Evolutionary conservation across 2,329 filamentous ascomycete genomes (phyloP).

Genomic region (Apiospora pterosperma): DNA sequence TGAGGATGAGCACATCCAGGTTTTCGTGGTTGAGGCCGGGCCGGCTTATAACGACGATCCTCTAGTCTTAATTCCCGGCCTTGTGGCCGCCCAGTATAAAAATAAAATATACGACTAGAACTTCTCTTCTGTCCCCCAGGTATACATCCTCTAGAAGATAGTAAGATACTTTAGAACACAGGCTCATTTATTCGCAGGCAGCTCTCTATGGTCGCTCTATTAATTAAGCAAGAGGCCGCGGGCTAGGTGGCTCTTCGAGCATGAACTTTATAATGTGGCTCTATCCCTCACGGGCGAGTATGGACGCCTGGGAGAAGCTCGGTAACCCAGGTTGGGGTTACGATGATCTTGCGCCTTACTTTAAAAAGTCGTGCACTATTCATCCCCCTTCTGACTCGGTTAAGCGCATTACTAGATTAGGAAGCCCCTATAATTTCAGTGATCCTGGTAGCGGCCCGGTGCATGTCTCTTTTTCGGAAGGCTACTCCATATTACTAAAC

Average conservation of each 20-base stretch:
- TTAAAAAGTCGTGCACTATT: constrained; percentile 2
- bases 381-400: background rate
- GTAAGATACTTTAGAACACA: too few species aligned
- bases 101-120: constrained; percentile 39
- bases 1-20: constrained; percentile 29
- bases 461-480: constrained; percentile 33
- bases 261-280: constrained; percentile 24
- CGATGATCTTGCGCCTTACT: constrained; percentile 11
- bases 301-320: constrained; percentile 25
- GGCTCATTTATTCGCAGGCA: constrained; percentile 17
- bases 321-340: constrained; percentile 24
- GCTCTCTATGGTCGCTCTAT: constrained; percentile 26
- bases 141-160: constrained; percentile 9
- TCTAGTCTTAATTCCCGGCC: constrained; percentile 3
- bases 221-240: constrained; percentile 27
- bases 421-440: constrained; percentile 29
- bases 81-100: constrained; percentile 20
- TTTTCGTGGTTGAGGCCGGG: constrained; percentile 38
- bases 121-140: constrained; percentile 32
- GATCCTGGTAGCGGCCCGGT: constrained; percentile 28
- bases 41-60: constrained; percentile 26
- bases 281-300: constrained; percentile 20
- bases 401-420: constrained; percentile 11
- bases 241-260: constrained; percentile 27
- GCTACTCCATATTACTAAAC: constrained; percentile 26